These are phyloP conservation scores for Trametes sanguinea DNA, from an alignment of 768 basidiomycete species.

Conservation along the genomic window DNA sequence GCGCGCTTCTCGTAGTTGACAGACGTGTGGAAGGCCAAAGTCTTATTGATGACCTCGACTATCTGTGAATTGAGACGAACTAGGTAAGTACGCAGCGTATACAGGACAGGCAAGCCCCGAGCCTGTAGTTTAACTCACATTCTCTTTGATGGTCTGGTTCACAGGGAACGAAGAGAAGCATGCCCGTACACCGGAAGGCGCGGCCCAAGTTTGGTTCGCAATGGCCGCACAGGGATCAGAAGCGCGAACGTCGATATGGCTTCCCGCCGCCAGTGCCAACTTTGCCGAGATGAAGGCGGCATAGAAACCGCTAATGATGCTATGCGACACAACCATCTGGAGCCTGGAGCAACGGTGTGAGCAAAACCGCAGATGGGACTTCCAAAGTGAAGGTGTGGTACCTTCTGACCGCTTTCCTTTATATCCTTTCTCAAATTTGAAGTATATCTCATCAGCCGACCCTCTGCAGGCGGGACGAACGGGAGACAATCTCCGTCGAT, in stretches of 20 bases:
- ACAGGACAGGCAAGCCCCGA: too few species aligned
- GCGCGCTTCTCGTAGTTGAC: conserved; percentile 61
- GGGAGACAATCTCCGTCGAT: background rate
- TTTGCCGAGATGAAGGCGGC: background rate
- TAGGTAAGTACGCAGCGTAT: background rate
- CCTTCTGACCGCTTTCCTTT: too few species aligned
- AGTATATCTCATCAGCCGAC: background rate
- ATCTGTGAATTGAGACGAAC: conserved; percentile 37
- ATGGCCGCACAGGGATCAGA: conserved; percentile 54
- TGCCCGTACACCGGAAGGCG: conserved; percentile 51
- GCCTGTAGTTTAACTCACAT: conserved; percentile 39
- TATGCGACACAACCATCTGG: conserved; percentile 15
- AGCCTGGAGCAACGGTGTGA: background rate
- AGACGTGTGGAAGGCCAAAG: conserved; percentile 61
- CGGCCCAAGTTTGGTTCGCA: conserved; percentile 56
- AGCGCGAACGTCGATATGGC: conserved; percentile 5
- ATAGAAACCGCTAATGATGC: conserved; percentile 11
- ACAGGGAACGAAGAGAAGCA: conserved; percentile 54
- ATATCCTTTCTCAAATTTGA: too few species aligned
- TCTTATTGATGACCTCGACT: conserved; percentile 58
- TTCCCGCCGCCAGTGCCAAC: conserved; percentile 1
- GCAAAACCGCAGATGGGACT: too few species aligned
- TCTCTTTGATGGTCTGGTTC: conserved; percentile 47
- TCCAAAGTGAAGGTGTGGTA: too few species aligned
- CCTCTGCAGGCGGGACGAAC: background rate